phyloP scores from a whole-genome alignment of 1,284 basidiomycete species.

The Entoloma clypeatum region DNA sequence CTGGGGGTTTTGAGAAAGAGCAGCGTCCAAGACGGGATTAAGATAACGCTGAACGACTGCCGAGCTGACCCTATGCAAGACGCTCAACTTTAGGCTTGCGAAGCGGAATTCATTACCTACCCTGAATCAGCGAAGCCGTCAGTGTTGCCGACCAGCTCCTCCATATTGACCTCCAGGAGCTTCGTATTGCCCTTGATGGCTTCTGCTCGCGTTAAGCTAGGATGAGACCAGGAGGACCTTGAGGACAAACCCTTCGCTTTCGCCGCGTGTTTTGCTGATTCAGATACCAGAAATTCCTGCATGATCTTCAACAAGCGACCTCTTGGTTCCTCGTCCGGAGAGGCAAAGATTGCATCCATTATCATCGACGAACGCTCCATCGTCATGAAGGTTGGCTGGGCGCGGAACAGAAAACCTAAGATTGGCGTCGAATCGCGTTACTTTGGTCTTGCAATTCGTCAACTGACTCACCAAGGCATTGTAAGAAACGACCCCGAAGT shows the following conservation, averaged over 20 bases:
- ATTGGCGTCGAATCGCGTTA: too few relatives aligned
- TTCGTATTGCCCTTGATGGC: conserved; percentile 43
- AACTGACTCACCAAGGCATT: conserved; percentile 68
- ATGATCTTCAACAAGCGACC: conserved; percentile 82
- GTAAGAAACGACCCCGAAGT: conserved; percentile 64
- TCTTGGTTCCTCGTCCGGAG: conserved; percentile 66
- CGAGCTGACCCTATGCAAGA: conserved; percentile 73
- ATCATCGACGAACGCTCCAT: conserved; percentile 72
- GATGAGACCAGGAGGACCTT: not conserved
- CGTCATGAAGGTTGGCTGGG: conserved; percentile 87
- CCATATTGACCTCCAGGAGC: conserved; percentile 71
- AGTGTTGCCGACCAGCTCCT: conserved; percentile 91
- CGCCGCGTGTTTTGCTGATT: conserved; percentile 70
- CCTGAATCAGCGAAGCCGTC: conserved; percentile 94
- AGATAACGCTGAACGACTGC: conserved; percentile 93
- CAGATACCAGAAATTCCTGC: conserved; percentile 83
- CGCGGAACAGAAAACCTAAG: conserved; percentile 85
- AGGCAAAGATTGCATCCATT: conserved; percentile 84
- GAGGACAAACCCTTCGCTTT: conserved; percentile 56
- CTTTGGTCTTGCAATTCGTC: not conserved
- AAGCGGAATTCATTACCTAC: conserved; percentile 38
- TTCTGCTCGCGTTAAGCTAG: conserved; percentile 22
- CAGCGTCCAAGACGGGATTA: conserved; percentile 75
- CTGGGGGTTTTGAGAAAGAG: conserved; percentile 63
- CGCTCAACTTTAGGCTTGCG: conserved; percentile 6